Conservation (phyloP, 2,329 filamentous ascomycete genomes). For the Fonsecaea multimorphosa region DNA sequence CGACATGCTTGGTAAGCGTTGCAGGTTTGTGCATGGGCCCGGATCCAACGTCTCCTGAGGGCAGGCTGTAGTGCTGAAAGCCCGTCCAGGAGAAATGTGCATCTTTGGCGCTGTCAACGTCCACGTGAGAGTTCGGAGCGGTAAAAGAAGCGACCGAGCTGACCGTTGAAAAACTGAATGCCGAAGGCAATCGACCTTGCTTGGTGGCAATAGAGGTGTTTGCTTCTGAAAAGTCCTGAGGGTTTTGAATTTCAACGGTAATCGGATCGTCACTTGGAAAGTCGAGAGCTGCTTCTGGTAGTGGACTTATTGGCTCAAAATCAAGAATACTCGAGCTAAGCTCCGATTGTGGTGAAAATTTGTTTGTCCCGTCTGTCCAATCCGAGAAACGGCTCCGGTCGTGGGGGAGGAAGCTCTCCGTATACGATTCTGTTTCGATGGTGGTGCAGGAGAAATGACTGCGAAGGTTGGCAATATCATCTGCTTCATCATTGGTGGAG, state of each 20-base stretch:
- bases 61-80: slow-evolving; percentile 38
- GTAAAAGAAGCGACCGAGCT: slow-evolving; percentile 42
- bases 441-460: slow-evolving; percentile 40
- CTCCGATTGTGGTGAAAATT: slow-evolving; percentile 40
- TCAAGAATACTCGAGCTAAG: slow-evolving; percentile 32
- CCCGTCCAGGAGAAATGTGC: slow-evolving; percentile 27
- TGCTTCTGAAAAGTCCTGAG: slow-evolving; percentile 24
- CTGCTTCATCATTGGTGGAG: slow-evolving; percentile 4
- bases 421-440: slow-evolving; percentile 34
- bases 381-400: slow-evolving; percentile 52
- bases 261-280: not conserved
- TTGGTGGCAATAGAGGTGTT: slow-evolving; percentile 39
- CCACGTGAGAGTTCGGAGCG: slow-evolving; percentile 30
- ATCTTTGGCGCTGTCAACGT: slow-evolving; percentile 26
- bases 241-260: not conserved
- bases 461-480: slow-evolving; percentile 31
- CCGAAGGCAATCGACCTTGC: slow-evolving; percentile 37
- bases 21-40: slow-evolving; percentile 33
- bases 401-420: slow-evolving; percentile 25
- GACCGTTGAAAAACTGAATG: slow-evolving; percentile 48
- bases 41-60: slow-evolving; percentile 31
- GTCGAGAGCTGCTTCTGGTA: slow-evolving; percentile 13
- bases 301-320: slow-evolving; percentile 34
- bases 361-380: slow-evolving; percentile 45
- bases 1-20: not conserved